Evolutionary conservation across 176 grass and related monocot species (phyloP), one percentile per base, ranked within the genome.

Genomic region (Oryza meridionalis): DNA sequence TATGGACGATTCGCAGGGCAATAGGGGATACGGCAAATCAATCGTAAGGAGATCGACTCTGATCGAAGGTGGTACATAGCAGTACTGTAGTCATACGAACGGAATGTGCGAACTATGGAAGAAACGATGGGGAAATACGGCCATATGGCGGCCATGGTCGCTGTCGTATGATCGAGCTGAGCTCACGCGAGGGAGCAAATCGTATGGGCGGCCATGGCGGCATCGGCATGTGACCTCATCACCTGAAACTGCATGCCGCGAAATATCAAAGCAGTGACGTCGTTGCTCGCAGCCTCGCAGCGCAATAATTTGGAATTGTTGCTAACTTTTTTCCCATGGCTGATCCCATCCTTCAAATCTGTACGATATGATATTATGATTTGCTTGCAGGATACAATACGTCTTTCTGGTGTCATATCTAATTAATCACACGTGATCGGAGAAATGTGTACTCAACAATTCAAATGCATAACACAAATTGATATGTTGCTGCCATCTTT

Each of bases 181-280:
- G 83, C 17, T 85, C 84, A 49, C 11, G 11, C 24, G 27, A 3
- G 74, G 9, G 27, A 7, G 74, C 4, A 69, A 79, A 80, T 53
- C 61, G 16, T 42, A 58, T 69, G 79, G 47, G 17, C n/a, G 10
- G 19, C 38, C 70, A 33, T 76, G 77, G 77, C 62, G 35, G 71
- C 78, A 21, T 69, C 70, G 25, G 63, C 78, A 21, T 62, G 78
- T 81, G 85, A 62, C 24, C 44, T 40, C 33, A 44, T 51, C 49
- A 80, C 10, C 69, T 25, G 32, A 14, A 27, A 19, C 32, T 0
- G 27, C 27, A 29, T 29, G n/a, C 5, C 42, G 27, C n/a, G 6
- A 58, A 21, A 27, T 19, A 62, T 62, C 58, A 24, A 62, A 62
- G 58, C 58, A 17, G 37, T 13, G 77, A 67, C 17, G 19, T n/a